A percentile compares a stretch with the other conserved stretches of the same genome.
Conservation (phyloP, 2,329 filamentous ascomycete species). For the Cladosporium oxysporum region DNA sequence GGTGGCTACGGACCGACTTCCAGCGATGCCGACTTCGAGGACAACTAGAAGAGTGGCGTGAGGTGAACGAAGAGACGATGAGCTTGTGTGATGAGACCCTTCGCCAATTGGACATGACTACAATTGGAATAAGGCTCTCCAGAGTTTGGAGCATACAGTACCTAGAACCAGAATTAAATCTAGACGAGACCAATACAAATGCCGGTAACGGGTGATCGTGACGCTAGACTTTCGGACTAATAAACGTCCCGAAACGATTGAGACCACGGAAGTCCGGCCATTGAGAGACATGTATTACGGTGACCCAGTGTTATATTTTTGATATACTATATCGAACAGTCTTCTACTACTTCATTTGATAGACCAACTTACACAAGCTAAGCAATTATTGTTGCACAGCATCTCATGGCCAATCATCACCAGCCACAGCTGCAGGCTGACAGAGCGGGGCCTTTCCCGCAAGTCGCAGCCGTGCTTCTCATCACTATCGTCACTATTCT, state of each 20-base stretch:
- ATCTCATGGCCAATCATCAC: constrained; percentile 4
- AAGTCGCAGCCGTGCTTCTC: background rate
- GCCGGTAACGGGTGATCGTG: background rate
- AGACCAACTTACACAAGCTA: background rate
- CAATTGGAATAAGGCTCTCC: background rate
- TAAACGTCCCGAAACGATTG: constrained; percentile 15
- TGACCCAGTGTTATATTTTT: background rate
- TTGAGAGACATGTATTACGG: background rate
- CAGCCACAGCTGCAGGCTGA: constrained; percentile 7
- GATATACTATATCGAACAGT: background rate
- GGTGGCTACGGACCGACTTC: constrained; percentile 36
- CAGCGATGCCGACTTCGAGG: constrained; percentile 32
- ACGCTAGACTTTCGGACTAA: constrained; percentile 10
- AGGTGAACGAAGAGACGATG: constrained; percentile 2
- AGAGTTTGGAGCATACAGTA: constrained; percentile 2
- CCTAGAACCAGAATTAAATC: background rate
- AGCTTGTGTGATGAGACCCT: background rate
- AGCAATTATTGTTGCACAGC: background rate
- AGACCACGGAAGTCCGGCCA: constrained; percentile 10
- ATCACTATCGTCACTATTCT: constrained; percentile 7
- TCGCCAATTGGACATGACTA: constrained; percentile 3
- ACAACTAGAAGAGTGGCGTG: background rate
- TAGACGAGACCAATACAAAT: constrained; percentile 6
- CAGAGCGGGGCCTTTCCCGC: constrained; percentile 1
- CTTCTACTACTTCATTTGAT: background rate